Evolutionary conservation across 148 eudicot genomes (phyloP), one percentile per base, ranked within the genome.

Genomic region (Chenopodium album): DNA sequence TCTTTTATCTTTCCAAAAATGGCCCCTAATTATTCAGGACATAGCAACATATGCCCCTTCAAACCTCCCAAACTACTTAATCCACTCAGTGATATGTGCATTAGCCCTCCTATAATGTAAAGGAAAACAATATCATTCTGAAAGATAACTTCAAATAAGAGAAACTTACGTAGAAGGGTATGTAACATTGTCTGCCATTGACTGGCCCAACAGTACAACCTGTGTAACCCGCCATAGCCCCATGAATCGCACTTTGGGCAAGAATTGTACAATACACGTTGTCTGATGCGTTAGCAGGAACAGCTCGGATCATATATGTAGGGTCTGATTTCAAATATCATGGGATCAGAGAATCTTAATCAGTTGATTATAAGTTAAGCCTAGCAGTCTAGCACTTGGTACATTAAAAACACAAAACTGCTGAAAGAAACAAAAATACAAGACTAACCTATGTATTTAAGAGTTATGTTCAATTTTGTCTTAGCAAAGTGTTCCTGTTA

Each of bases 221-320:
- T 3, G 98, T 92, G 89, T 89, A 92, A 14, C 98, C 98, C 3
- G 98, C 95, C 98, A 94, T 94, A 37, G 95, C 97, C 72, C 98
- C 98, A 78, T 94, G 98, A 59, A 94, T 89, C 7, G 94, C 98
- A 83, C 95, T 94, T 84, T 94, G 98, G 80, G 98, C 95, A 34
- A 94, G 94, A 85, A 94, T 87, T 7, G 98, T 92, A 86, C 97
- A 90, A 78, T 91, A 94, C 14, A 94, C 97, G 63, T 92, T 92
- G 78, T 94, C 98, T 1, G 98, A 90, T 73, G 97, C 98, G 75
- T 92, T 94, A 76, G 94, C 90, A 16, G 93, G 95, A 83, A 94
- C 82, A 76, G 98, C 98, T 52, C 98, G 88, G 76, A 94, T 94
- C 98, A 94, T 94, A 85, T 94, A 94, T 13, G 95, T 94, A n/a